Evolutionary conservation across 257 asterid genomes (phyloP).

Genomic region (Lavandula angustifolia): DNA sequence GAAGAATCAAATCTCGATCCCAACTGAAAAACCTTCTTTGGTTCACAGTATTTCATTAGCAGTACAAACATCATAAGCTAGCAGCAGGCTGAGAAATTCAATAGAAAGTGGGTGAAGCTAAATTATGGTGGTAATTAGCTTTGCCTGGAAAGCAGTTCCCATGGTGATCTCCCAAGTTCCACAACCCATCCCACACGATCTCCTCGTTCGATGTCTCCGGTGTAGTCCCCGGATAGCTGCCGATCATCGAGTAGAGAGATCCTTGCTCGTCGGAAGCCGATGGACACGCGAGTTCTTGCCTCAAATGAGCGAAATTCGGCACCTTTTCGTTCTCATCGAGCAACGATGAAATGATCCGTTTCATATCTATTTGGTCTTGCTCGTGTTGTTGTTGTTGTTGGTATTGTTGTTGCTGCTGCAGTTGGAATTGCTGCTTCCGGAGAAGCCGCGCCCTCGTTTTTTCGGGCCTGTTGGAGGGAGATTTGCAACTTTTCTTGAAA

Average conservation of each 20-base stretch:
- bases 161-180: conserved; percentile 67
- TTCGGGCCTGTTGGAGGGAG: conserved; percentile 38
- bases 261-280: conserved; percentile 33
- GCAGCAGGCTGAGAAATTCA: conserved; percentile 23
- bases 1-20: conserved; percentile 23
- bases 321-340: conserved; percentile 41
- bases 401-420: conserved; percentile 49
- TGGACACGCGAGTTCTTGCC: conserved; percentile 44
- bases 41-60: conserved; percentile 27
- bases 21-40: conserved; percentile 47
- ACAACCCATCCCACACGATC: conserved; percentile 60
- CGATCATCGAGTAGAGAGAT: conserved; percentile 34
- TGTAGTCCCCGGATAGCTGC: conserved; percentile 35
- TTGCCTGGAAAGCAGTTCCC: conserved; percentile 36
- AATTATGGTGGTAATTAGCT: conserved; percentile 31
- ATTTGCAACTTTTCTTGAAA: conserved; percentile 63
- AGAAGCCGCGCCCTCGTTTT: conserved; percentile 49
- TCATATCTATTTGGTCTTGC: conserved; percentile 44
- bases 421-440: conserved; percentile 65
- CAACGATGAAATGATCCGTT: conserved; percentile 41
- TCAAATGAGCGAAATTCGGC: conserved; percentile 37
- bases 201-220: conserved; percentile 51
- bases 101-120: conserved; percentile 32
- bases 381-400: conserved; percentile 42
- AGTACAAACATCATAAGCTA: conserved; percentile 22